Percentiles rank a stretch among this genome's conserved stretches.
phyloP scores from a whole-genome alignment of 2,329 filamentous ascomycete genomes.

The Pestalotiopsis sp. region DNA sequence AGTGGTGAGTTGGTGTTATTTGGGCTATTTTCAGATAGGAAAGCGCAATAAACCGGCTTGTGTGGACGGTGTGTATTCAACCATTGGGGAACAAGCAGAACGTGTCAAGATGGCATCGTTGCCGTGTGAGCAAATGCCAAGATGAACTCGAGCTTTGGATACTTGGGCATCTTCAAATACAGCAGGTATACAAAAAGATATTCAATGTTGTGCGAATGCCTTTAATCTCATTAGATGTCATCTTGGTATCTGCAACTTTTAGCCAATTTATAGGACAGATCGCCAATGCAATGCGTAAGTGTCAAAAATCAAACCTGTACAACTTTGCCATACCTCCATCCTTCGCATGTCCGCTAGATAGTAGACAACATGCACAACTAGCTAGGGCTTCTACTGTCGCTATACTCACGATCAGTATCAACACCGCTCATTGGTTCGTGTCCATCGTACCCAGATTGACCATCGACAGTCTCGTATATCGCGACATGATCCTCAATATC shows the following conservation, averaged over 20 bases:
- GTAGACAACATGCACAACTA: neutral
- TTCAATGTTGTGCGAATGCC: neutral
- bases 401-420: neutral
- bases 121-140: no score
- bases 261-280: neutral
- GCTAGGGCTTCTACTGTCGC: neutral
- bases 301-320: neutral
- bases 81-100: no score
- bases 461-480: neutral
- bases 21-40: no score
- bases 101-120: no score
- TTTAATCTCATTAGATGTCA: neutral
- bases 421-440: neutral
- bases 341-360: neutral
- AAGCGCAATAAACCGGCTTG: no score
- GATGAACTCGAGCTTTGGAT: neutral
- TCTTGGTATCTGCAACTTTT: neutral
- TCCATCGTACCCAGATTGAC: neutral
- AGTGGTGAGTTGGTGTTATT: no score
- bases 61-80: no score
- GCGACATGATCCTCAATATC: neutral
- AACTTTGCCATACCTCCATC: neutral
- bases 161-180: neutral
- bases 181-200: neutral
- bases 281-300: neutral